Evolutionary conservation across 164 flowering plant genomes (phyloP), one percentile per base, ranked within the genome.

Genomic region (Liquidambar formosana): DNA sequence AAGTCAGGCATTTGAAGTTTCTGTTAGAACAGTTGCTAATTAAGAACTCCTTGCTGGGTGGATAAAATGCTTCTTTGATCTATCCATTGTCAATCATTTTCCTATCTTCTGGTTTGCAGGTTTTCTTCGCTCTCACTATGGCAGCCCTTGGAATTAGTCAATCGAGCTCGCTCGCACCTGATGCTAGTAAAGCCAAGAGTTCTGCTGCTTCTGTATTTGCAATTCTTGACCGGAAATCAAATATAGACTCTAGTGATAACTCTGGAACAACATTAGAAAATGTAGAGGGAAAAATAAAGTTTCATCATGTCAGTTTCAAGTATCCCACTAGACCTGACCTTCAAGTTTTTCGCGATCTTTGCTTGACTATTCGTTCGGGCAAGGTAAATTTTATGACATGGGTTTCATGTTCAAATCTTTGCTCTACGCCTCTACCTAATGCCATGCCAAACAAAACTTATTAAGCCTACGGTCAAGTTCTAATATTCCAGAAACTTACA

Each of bases 171-270:
- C 21, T 43, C 4, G 45, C 46, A 61, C 14, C 47, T 12, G 46
- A 61, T 44, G 11, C 5, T 33, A 10, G 18, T 21, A 57, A 57
- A 21, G 60, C 60, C 60, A 19, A 57, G 60, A 26, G 13, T 3
- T 21, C 60, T 57, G 60, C 60, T 57, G 60, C 60, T 57, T 57
- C 60, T 11, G 27, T 57, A 26, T 57, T 57, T 26, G 23, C 60
- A 9, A 57, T 57, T 57, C 60, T 57, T 23, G 60, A 57, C 26
- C 60, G 26, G 60, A 8, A 57, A 26, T 57, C 60, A 3, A 57
- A 57, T 4, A 57, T 57, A 57, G 26, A 57, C 13, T 13, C 60
- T 22, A 26, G 33, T 57, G 60, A 57, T 57, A 26, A 21, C 18
- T 57, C 60, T 3, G 60, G 60, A 22, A 5, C 13, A 5, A 21